A percentile compares a stretch with the other conserved stretches of the same genome.
These are phyloP conservation scores for Eremothecium cymbalariae DNA, from an alignment of 1,139 yeast species.

Conservation along the genomic window DNA sequence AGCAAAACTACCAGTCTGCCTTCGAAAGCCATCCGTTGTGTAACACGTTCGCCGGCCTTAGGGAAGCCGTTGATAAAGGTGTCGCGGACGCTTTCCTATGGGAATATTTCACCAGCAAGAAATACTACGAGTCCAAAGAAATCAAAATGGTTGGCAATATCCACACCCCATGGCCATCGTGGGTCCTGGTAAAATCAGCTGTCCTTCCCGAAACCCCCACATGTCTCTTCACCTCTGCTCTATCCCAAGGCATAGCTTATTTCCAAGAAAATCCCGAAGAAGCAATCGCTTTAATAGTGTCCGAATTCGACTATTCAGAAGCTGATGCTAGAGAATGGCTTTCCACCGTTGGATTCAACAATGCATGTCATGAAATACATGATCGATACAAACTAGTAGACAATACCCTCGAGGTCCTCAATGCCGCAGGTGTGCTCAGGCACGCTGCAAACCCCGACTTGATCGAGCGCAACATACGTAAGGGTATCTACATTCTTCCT, in stretches of 20 bases:
- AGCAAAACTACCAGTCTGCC: constrained; percentile 42
- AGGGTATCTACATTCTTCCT: constrained; percentile 1
- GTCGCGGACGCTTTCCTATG: constrained; percentile 86
- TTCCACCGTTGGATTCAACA: constrained; percentile 10
- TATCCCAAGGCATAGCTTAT: constrained; percentile 60
- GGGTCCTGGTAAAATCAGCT: constrained; percentile 62
- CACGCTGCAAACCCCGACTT: constrained; percentile 7
- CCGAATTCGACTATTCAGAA: constrained; percentile 63
- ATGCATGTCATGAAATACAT: constrained; percentile 6
- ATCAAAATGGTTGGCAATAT: constrained; percentile 79
- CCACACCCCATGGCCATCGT: constrained; percentile 94
- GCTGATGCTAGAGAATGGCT: constrained; percentile 44
- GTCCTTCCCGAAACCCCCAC: constrained; percentile 34
- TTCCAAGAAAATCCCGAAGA: constrained; percentile 55
- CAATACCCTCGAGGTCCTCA: constrained; percentile 8
- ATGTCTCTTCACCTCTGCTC: constrained; percentile 41
- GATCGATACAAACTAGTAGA: constrained; percentile 7
- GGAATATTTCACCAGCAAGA: constrained; percentile 87
- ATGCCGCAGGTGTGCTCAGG: constrained; percentile 8
- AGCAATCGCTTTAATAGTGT: constrained; percentile 56
- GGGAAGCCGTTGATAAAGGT: constrained; percentile 66
- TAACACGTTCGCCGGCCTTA: constrained; percentile 62
- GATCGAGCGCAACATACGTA: not conserved
- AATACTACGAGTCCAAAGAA: constrained; percentile 71
- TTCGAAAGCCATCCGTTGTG: constrained; percentile 49